Base-by-base conservation (phyloP, 345 rosid species). In the Salix exigua region DNA sequence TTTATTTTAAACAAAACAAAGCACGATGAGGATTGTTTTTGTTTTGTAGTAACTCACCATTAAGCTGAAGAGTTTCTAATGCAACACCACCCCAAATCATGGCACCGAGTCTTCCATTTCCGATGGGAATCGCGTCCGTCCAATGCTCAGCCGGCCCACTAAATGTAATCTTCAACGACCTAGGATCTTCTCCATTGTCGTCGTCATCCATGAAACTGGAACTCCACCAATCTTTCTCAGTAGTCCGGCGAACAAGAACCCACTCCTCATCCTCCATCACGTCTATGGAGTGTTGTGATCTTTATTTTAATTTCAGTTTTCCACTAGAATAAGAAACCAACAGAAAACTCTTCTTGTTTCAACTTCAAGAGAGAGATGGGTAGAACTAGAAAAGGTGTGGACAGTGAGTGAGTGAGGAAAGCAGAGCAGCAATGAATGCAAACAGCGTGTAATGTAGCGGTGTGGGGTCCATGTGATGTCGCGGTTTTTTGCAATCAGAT, bases 21-120 rank as follows among this genome's bases (percentile, higher is more conserved):
- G 23, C 13, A 37, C 60, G 26, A 53, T 7, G 21, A 19, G 18
- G 6, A 50, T 50, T 6, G 1, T 18, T 50, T 17, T 17, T 23
- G 38, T 7, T 60, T 25, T 16, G 30, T 67, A 11, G 25, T 38
- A 7, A 33, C 10, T 50, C 87, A 95, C 98, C 97, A 13, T 93
- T 91, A 83, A 95, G 88, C 81, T 91, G 93, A 66, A 95, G 80
- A 77, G 83, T 85, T 70, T 93, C 97, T 8, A 92, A 80, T 4
- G 89, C 77, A 79, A 88, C 90, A 9, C 96, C 96, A 51, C 97
- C 99, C 97, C 94, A 92, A 50, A 96, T 82, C 91, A 92, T 93
- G 40, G 98, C 99, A 44, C 97, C 99, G 18, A 96, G 80, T 14
- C 98, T 92, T 31, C 98, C 98, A 87, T 96, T 96, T 0, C 96